These are phyloP conservation scores for Cyberlindnera mycetangii DNA, from an alignment of 805 yeast genomes.

Conservation along the genomic window DNA sequence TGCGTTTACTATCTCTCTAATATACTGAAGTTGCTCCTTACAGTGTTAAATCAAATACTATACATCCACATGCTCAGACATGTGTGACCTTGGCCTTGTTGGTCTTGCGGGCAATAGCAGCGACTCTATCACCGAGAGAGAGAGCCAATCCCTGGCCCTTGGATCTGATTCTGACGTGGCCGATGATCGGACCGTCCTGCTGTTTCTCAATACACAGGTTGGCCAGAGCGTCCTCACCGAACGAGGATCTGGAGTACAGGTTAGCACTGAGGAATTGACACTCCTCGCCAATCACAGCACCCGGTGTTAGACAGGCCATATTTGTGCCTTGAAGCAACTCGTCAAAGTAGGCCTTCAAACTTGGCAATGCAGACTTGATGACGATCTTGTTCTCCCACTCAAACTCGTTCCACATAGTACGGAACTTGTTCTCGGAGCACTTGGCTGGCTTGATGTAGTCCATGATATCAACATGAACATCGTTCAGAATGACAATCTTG, in stretches of 20 bases:
- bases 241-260: constrained; percentile 84
- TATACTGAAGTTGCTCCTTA: too few species aligned
- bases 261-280: constrained; percentile 94
- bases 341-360: constrained; percentile 75
- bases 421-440: constrained; percentile 84
- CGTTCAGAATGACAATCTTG: constrained; percentile 87
- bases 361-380: constrained; percentile 63
- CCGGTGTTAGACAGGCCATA: constrained; percentile 91
- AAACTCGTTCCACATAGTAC: constrained; percentile 98
- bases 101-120: constrained; percentile 67
- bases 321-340: constrained; percentile 79
- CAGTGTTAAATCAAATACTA: neutral
- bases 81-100: constrained; percentile 34
- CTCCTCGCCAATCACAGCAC: constrained; percentile 84
- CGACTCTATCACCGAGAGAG: constrained; percentile 91
- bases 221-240: constrained; percentile 97
- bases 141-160: constrained; percentile 97
- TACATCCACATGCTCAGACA: constrained; percentile 20
- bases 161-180: constrained; percentile 94
- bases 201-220: constrained; percentile 89
- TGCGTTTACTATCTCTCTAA: too few species aligned
- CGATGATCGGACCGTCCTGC: constrained; percentile 71
- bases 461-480: constrained; percentile 94
- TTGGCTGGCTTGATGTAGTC: constrained; percentile 96
- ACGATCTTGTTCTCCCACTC: constrained; percentile 99